Evolutionary conservation across 306 rosid species (phyloP).

Genomic region (Chamaecrista fasciculata): DNA sequence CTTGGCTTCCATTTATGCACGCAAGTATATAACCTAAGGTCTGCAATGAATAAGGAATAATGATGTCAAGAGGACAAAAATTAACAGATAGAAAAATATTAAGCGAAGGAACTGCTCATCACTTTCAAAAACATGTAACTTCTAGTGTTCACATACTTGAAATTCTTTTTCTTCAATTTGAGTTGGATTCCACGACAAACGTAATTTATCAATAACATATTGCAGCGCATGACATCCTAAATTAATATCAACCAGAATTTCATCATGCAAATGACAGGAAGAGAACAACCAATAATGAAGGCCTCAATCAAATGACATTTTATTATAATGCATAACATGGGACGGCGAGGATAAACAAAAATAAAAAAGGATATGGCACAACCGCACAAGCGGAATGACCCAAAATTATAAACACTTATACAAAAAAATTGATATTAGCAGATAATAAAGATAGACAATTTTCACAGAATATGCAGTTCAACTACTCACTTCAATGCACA

Average conservation of each 20-base stretch:
- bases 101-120: not conserved
- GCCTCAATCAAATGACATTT: not conserved
- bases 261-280: not conserved
- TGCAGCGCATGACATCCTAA: not conserved
- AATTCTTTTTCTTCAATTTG: not conserved
- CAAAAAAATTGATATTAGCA: not conserved
- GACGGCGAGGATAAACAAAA: not conserved
- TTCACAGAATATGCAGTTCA: not conserved
- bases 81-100: not conserved
- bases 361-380: not conserved
- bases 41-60: not conserved
- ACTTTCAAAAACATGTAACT: not conserved
- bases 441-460: not conserved
- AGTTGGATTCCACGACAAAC: not conserved
- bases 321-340: not conserved
- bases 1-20: slow-evolving; percentile 54
- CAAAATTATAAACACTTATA: too few relatives aligned
- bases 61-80: not conserved
- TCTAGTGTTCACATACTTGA: not conserved
- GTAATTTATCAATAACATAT: not conserved
- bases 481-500: not conserved
- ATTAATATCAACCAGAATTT: not conserved
- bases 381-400: not conserved
- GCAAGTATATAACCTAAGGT: slow-evolving; percentile 2
- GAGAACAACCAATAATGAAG: not conserved